Percentiles rank a stretch among this genome's conserved stretches.
These are phyloP conservation scores for Glutinoglossum americanum DNA, from an alignment of 495 filamentous ascomycete genomes.

Conservation along the genomic window DNA sequence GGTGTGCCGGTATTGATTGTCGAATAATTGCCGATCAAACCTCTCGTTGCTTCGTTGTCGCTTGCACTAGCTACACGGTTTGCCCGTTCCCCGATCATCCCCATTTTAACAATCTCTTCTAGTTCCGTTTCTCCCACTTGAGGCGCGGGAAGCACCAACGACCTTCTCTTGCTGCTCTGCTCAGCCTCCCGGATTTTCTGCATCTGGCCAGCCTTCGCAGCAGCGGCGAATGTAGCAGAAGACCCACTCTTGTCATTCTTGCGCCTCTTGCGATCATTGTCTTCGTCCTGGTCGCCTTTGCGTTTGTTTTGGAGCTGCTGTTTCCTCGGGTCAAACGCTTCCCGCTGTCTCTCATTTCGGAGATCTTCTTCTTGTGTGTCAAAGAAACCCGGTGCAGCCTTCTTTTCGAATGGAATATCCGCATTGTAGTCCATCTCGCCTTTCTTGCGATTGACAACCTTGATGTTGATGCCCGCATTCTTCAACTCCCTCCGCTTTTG, in stretches of 20 bases:
- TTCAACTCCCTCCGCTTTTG: constrained; percentile 95
- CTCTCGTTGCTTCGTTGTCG: constrained; percentile 70
- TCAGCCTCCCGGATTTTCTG: constrained; percentile 92
- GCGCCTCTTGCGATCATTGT: constrained; percentile 57
- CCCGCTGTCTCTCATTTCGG: constrained; percentile 69
- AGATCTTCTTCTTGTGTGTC: constrained; percentile 66
- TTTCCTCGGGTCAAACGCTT: constrained; percentile 82
- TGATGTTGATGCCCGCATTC: constrained; percentile 95
- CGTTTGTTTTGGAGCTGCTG: constrained; percentile 91
- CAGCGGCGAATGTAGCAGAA: constrained; percentile 63
- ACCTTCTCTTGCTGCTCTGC: constrained; percentile 75
- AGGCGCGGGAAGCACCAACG: constrained; percentile 59
- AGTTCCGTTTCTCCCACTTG: constrained; percentile 85
- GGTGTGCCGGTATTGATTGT: constrained; percentile 63
- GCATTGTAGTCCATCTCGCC: constrained; percentile 99
- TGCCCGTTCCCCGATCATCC: constrained; percentile 81
- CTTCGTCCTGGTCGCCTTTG: constrained; percentile 74
- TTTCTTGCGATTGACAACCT: constrained; percentile 76
- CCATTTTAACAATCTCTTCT: constrained; percentile 98
- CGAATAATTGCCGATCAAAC: constrained; percentile 67
- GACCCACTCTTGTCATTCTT: constrained; percentile 68
- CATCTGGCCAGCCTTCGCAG: constrained; percentile 81
- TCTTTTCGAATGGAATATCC: constrained; percentile 93
- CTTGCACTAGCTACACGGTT: constrained; percentile 49
- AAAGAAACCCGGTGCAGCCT: constrained; percentile 73